Evolutionary conservation across 2,329 filamentous ascomycete genomes (phyloP).

Genomic region (Fusarium graminum): DNA sequence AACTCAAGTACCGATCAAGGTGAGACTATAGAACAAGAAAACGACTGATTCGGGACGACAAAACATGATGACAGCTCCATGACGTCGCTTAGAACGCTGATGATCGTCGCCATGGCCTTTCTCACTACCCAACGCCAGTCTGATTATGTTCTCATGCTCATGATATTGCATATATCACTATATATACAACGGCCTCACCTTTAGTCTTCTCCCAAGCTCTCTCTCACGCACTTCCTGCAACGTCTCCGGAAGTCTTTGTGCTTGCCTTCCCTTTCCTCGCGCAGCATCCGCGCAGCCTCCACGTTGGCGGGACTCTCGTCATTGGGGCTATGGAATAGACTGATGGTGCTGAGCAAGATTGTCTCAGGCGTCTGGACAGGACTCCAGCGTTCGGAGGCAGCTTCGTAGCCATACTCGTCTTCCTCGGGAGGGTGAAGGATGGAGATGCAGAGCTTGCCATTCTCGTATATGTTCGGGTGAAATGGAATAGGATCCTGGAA

Average conservation of each 20-base stretch:
- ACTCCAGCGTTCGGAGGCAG: slow-evolving; percentile 89
- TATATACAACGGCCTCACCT: not conserved
- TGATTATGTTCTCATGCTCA: slow-evolving; percentile 6
- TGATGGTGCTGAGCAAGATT: slow-evolving; percentile 91
- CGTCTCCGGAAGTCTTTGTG: slow-evolving; percentile 80
- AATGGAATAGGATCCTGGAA: slow-evolving; percentile 87
- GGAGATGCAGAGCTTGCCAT: slow-evolving; percentile 93
- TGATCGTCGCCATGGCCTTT: slow-evolving; percentile 18
- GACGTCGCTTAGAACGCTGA: slow-evolving; percentile 42
- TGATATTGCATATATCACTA: not conserved
- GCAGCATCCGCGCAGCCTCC: slow-evolving; percentile 89
- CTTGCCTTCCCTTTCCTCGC: slow-evolving; percentile 76
- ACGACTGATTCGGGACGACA: slow-evolving; percentile 23
- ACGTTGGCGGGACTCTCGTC: slow-evolving; percentile 96
- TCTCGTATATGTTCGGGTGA: slow-evolving; percentile 93
- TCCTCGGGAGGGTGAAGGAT: slow-evolving; percentile 97
- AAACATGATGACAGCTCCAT: slow-evolving; percentile 37
- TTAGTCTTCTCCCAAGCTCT: slow-evolving; percentile 81
- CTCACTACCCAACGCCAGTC: slow-evolving; percentile 30
- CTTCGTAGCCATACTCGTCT: slow-evolving; percentile 94
- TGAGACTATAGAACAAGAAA: slow-evolving; percentile 4
- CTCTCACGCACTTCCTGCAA: slow-evolving; percentile 82
- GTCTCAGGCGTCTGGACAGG: slow-evolving; percentile 96
- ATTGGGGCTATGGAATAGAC: slow-evolving; percentile 91
- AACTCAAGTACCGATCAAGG: not conserved